Base-by-base conservation (phyloP, 2,329 filamentous ascomycete genomes). In the Botrytis cinerea region DNA sequence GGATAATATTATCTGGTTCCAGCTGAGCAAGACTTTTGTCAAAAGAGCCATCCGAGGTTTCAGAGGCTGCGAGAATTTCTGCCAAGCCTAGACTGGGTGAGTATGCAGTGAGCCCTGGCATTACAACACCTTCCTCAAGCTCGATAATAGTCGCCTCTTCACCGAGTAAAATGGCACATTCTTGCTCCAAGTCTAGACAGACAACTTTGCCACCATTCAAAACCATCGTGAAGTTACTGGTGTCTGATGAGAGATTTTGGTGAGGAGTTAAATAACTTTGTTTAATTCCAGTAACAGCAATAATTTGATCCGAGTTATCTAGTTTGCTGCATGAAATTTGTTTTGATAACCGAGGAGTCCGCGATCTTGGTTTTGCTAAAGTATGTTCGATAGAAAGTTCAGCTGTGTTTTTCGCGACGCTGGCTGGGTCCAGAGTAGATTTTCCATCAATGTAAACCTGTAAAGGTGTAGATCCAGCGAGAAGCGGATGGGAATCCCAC, bases 101-200 rank as follows among this genome's bases (percentile, higher is more conserved):
- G 48, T 88, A 81, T 3, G 85, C 84, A n/a, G 84, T 87, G 46
- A 89, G 78, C 0, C 86, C 83, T 4, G 86, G 84, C 12, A 84
- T 82, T 51, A 87, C 76, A 74, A 87, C 80, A 4, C 86, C 87
- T 60, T 88, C 81, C 22, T 81, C 63, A 5, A 88, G 81, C 5
- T 80, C 48, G 25, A 87, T 78, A 6, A 78, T 75, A 32, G 78
- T 76, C 70, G 78, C 74, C 32, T 76, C 74, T 2, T 76, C 35
- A 14, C 74, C 72, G 25, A 80, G 74, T 32, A 68, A 35, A 1
- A 77, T 74, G 9, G 76, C 73, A n/a, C 85, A 85, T 8, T 76
- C 28, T 1, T 81, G 80, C 2, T 73, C 40, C 22, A 75, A 57
- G 51, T 76, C 77, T 35, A 85, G 76, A 75, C 86, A 87, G 5